Percentiles rank a stretch among this genome's conserved stretches.
Evolutionary conservation across 305 asterid genomes (phyloP).

Genomic region (Rubia peregrina): DNA sequence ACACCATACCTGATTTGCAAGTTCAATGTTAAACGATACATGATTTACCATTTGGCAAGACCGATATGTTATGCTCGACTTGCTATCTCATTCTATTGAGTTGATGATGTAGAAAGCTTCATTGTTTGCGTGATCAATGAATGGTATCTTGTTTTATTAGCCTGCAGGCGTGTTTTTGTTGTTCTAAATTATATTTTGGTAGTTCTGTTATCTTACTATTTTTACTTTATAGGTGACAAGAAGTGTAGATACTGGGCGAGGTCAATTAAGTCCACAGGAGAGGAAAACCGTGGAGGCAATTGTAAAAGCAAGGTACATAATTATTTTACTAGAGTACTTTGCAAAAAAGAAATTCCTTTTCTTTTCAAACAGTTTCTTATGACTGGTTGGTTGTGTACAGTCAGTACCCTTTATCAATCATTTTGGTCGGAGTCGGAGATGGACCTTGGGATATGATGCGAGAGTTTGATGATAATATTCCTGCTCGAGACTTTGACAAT

Average conservation of each 20-base stretch:
- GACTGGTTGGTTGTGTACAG: slow-evolving; percentile 34
- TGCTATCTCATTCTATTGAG: not conserved
- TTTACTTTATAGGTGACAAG: slow-evolving; percentile 58
- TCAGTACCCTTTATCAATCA: slow-evolving; percentile 75
- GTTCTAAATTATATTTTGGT: not conserved
- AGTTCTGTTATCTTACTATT: not conserved
- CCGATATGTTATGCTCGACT: not conserved
- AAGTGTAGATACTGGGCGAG: slow-evolving; percentile 75
- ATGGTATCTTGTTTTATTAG: not conserved
- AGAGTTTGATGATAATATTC: slow-evolving; percentile 93
- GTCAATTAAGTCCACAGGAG: slow-evolving; percentile 86
- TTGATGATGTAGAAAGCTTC: not conserved
- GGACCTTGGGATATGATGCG: slow-evolving; percentile 99
- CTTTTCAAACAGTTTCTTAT: slow-evolving; percentile 3
- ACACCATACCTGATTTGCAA: slow-evolving; percentile 1
- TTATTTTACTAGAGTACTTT: slow-evolving; percentile 8
- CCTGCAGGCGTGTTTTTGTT: not conserved
- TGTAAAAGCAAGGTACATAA: slow-evolving; percentile 74
- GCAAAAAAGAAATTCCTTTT: not conserved
- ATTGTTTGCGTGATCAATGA: not conserved
- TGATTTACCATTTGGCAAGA: not conserved
- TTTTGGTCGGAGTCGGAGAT: slow-evolving; percentile 94
- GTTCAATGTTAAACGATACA: not conserved
- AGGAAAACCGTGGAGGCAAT: slow-evolving; percentile 92
- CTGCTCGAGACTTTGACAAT: slow-evolving; percentile 90